Evolutionary conservation across 495 filamentous ascomycete genomes (phyloP).

Genomic region (Aeminium ludgeri): DNA sequence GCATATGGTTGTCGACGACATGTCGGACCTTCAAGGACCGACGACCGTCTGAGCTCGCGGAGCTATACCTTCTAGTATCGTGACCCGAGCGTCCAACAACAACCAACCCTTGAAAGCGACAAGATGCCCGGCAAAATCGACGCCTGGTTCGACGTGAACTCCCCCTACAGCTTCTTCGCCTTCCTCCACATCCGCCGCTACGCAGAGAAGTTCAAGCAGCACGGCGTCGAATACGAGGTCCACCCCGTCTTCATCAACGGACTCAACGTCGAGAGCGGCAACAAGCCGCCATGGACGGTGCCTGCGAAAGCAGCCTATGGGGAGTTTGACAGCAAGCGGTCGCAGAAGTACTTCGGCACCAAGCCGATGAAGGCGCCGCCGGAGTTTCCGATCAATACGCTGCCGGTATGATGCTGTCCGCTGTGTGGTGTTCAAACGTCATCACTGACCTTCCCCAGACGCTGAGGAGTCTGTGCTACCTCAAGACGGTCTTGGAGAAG

Average conservation of each 20-base stretch:
- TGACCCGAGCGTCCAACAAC: too few relatives aligned
- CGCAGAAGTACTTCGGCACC: constrained; percentile 37
- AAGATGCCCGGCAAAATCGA: not conserved
- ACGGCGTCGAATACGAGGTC: constrained; percentile 48
- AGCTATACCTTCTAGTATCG: too few relatives aligned
- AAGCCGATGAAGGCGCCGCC: constrained; percentile 28
- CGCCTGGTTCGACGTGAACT: constrained; percentile 16
- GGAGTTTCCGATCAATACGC: constrained; percentile 36
- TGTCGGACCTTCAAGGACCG: too few relatives aligned
- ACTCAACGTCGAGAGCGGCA: constrained; percentile 49
- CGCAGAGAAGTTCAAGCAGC: constrained; percentile 31
- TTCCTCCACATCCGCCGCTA: constrained; percentile 42
- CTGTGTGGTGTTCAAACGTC: not conserved
- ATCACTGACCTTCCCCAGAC: constrained; percentile 34
- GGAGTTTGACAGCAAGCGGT: constrained; percentile 36
- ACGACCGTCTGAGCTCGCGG: too few relatives aligned
- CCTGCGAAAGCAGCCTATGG: constrained; percentile 47
- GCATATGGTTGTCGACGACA: too few relatives aligned
- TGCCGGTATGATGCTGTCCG: constrained; percentile 23
- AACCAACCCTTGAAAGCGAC: too few relatives aligned
- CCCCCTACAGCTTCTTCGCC: constrained; percentile 51
- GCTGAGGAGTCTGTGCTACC: constrained; percentile 46
- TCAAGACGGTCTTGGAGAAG: constrained; percentile 36
- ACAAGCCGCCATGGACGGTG: constrained; percentile 56
- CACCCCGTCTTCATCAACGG: constrained; percentile 59